These are phyloP conservation scores for Mucor piriformis DNA, from an alignment of 371 early-diverging fungal species.

Conservation along the genomic window DNA sequence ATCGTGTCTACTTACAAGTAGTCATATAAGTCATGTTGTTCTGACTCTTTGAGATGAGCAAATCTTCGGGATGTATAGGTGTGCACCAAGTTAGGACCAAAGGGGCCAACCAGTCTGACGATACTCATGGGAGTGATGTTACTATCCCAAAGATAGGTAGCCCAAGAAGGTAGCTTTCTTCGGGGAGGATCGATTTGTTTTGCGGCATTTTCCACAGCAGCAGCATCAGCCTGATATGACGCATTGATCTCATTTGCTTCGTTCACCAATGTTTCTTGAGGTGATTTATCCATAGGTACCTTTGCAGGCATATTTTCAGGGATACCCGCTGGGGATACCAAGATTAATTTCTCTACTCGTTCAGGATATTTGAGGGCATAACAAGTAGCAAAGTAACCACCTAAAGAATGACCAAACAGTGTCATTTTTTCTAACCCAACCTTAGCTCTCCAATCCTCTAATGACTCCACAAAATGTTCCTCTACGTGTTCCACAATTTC, in stretches of 20 bases:
- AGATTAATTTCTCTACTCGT: constrained; percentile 86
- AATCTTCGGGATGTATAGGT: constrained; percentile 74
- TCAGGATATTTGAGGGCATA: constrained; percentile 90
- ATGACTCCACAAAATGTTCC: constrained; percentile 86
- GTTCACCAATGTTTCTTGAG: constrained; percentile 35
- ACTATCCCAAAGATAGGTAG: constrained; percentile 69
- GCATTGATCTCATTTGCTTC: constrained; percentile 38
- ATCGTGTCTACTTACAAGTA: constrained; percentile 65
- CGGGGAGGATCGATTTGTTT: constrained; percentile 11
- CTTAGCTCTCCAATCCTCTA: constrained; percentile 88
- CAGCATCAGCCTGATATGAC: constrained; percentile 36
- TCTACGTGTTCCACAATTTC: constrained; percentile 64
- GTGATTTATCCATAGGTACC: constrained; percentile 21
- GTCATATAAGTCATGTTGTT: constrained; percentile 60
- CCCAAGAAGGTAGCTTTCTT: constrained; percentile 50
- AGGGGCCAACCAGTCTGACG: constrained; percentile 77
- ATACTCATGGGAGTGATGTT: constrained; percentile 85
- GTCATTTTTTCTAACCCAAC: constrained; percentile 83
- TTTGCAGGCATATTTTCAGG: constrained; percentile 51
- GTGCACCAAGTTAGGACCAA: constrained; percentile 74
- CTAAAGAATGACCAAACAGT: constrained; percentile 83
- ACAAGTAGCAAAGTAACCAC: constrained; percentile 85
- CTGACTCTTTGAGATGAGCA: constrained; percentile 62
- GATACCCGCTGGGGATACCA: constrained; percentile 84
- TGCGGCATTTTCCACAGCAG: constrained; percentile 22